A percentile compares a stretch with the other conserved stretches of the same genome.
These are phyloP conservation scores for Pseudoneurospora amorphoporcata DNA, from an alignment of 495 filamentous ascomycete genomes.

Conservation along the genomic window DNA sequence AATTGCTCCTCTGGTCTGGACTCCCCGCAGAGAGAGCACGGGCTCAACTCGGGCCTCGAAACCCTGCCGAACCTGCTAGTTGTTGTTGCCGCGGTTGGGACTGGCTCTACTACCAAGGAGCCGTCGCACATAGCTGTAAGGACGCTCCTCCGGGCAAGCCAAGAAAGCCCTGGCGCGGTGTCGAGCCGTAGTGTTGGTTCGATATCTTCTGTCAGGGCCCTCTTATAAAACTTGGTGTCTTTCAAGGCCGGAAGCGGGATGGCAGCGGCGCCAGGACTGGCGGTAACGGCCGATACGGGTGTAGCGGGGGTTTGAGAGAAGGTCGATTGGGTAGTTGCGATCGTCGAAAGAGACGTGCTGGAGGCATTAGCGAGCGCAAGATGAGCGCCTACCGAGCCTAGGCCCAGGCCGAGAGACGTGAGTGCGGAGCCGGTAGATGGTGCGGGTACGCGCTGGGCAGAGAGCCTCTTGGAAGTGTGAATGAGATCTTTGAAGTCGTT, in stretches of 20 bases:
- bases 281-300: slow-evolving; percentile 36
- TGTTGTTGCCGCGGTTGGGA: slow-evolving; percentile 40
- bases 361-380: slow-evolving; percentile 22
- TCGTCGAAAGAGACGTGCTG: slow-evolving; percentile 31
- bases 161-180: slow-evolving; percentile 80
- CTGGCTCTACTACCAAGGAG: slow-evolving; percentile 80
- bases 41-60: slow-evolving; percentile 49
- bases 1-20: slow-evolving; percentile 55
- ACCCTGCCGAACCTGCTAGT: slow-evolving; percentile 34
- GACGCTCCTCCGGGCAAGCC: slow-evolving; percentile 79
- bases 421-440: slow-evolving; percentile 7
- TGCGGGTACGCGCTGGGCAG: slow-evolving; percentile 19
- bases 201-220: slow-evolving; percentile 76
- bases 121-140: slow-evolving; percentile 74
- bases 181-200: slow-evolving; percentile 90
- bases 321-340: slow-evolving; percentile 27
- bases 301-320: slow-evolving; percentile 43
- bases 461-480: slow-evolving; percentile 49
- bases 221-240: slow-evolving; percentile 90
- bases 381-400: slow-evolving; percentile 30
- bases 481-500: slow-evolving; percentile 78
- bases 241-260: slow-evolving; percentile 46
- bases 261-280: slow-evolving; percentile 21
- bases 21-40: slow-evolving; percentile 88
- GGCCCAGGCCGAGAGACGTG: slow-evolving; percentile 41